These are phyloP conservation scores for Diaporthe citriasiana DNA, from an alignment of 2,329 filamentous ascomycete species.

Conservation along the genomic window DNA sequence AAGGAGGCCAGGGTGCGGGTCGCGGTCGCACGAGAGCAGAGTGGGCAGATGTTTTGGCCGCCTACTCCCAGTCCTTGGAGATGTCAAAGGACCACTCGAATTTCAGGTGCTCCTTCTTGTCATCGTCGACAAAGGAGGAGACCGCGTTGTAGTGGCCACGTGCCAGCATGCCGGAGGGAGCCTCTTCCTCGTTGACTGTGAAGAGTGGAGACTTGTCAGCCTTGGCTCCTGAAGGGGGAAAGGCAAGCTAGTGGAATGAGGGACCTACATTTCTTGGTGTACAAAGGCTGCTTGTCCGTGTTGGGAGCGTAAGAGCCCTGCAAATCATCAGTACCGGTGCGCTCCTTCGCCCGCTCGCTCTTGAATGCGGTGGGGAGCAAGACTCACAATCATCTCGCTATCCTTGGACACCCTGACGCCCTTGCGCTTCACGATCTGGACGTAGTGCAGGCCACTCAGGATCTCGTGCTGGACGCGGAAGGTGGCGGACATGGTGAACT, in stretches of 20 bases:
- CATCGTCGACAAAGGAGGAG: slow-evolving; percentile 95
- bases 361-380: neutral
- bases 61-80: slow-evolving; percentile 88
- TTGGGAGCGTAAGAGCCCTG: slow-evolving; percentile 94
- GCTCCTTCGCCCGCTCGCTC: neutral
- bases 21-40: slow-evolving; percentile 8
- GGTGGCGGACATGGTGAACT: slow-evolving; percentile 92
- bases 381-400: slow-evolving; percentile 94
- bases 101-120: slow-evolving; percentile 88
- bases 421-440: slow-evolving; percentile 93
- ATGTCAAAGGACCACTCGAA: slow-evolving; percentile 99
- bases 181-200: slow-evolving; percentile 89
- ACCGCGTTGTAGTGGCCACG: slow-evolving; percentile 91
- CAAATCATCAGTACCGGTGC: slow-evolving; percentile 46
- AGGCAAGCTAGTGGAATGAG: neutral
- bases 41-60: neutral
- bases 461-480: slow-evolving; percentile 99
- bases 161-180: slow-evolving; percentile 89
- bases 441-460: slow-evolving; percentile 93
- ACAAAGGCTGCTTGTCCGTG: slow-evolving; percentile 86
- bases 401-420: slow-evolving; percentile 91
- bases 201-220: neutral
- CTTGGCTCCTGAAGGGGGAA: neutral
- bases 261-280: slow-evolving; percentile 92
- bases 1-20: neutral